Conservation (phyloP, 257 asterid genomes). For the Prunella vulgaris region DNA sequence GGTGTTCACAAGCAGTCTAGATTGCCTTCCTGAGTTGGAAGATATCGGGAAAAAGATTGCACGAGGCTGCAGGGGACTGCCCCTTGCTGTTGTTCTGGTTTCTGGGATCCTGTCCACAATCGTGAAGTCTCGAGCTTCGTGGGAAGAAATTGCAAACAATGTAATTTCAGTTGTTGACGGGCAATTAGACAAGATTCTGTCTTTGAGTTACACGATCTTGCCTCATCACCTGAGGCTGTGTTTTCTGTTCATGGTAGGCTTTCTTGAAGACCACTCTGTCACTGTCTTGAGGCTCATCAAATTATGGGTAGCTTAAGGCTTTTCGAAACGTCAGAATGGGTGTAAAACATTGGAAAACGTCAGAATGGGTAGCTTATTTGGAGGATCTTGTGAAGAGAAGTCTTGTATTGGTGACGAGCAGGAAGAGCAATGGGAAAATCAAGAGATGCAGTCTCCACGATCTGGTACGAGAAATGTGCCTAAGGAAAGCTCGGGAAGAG, state of each 20-base stretch:
- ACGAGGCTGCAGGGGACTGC: background rate
- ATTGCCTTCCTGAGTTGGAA: background rate
- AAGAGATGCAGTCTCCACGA: constrained; percentile 16
- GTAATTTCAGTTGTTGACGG: background rate
- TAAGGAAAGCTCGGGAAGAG: background rate
- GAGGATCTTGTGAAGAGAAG: constrained; percentile 14
- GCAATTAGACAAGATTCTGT: background rate
- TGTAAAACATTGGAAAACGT: background rate
- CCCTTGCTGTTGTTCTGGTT: background rate
- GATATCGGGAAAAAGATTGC: background rate
- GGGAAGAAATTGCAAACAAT: background rate
- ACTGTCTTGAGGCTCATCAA: background rate
- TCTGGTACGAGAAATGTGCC: background rate
- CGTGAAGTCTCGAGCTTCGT: background rate
- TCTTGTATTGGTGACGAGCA: constrained; percentile 1
- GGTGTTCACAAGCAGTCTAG: background rate
- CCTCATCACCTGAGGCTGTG: constrained; percentile 8
- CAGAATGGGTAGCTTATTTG: constrained; percentile 2
- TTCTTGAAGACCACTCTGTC: constrained; percentile 1
- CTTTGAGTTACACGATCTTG: constrained; percentile 10
- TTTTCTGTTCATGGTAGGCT: background rate
- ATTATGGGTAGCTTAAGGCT: constrained; percentile 19
- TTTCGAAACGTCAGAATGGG: background rate
- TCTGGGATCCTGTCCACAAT: background rate
- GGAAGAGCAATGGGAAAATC: constrained; percentile 15